Evolutionary conservation across 2,329 filamentous ascomycete genomes (phyloP).

Genomic region (Dactylellina haptotyla): DNA sequence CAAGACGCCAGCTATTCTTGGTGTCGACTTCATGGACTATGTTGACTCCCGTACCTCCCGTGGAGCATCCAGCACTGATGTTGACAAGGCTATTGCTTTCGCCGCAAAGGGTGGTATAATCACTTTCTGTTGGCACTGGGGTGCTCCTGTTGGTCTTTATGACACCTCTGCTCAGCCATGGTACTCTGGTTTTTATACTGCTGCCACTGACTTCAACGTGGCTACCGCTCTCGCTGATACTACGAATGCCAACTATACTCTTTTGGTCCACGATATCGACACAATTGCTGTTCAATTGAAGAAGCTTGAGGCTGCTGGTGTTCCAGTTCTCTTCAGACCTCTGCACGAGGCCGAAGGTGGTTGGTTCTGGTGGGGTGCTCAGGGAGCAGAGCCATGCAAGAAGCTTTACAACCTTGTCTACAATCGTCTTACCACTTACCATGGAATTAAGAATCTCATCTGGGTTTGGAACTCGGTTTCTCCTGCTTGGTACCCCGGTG

Average conservation of each 20-base stretch:
- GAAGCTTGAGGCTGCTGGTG: conserved; percentile 62
- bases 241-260: conserved; percentile 64
- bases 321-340: conserved; percentile 65
- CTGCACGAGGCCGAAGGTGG: conserved; percentile 65
- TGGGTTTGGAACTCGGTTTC: conserved; percentile 67
- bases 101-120: conserved; percentile 64
- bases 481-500: conserved; percentile 65
- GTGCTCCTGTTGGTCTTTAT: conserved; percentile 62
- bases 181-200: conserved; percentile 66
- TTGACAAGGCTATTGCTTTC: conserved; percentile 65
- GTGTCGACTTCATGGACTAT: conserved; percentile 66
- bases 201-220: conserved; percentile 66
- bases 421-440: conserved; percentile 63
- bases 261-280: conserved; percentile 65
- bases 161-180: conserved; percentile 64
- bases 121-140: conserved; percentile 66
- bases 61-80: conserved; percentile 62
- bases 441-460: conserved; percentile 65
- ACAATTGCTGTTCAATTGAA: conserved; percentile 65
- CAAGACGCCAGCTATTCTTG: conserved; percentile 65
- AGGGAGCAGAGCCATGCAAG: conserved; percentile 64
- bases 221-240: conserved; percentile 62
- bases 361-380: conserved; percentile 69
- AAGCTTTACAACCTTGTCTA: conserved; percentile 64
- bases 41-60: conserved; percentile 64